Base-by-base conservation (phyloP, 768 basidiomycete genomes). In the Russula vinacea region DNA sequence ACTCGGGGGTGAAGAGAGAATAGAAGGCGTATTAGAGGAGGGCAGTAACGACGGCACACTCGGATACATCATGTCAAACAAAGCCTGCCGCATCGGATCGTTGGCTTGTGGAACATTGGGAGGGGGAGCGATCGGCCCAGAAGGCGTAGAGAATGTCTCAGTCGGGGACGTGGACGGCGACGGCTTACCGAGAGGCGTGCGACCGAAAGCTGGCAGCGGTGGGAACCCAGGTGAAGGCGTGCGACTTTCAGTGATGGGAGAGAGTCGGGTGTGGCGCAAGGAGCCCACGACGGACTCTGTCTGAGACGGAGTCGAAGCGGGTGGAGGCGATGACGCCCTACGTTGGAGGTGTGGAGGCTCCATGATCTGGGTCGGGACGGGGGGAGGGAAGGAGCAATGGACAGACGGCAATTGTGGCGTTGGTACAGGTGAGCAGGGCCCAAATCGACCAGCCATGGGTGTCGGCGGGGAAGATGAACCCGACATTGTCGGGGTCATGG, bases 231-330 rank as follows among this genome's bases (percentile, higher is more conserved):
- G 50, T 17, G 58, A 64, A 17, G 58, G 45, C 7, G 63, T 54
- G 16, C 57, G 53, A 40, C 58, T 60, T 19, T 64, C 63, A 17
- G 52, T 56, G 32, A 64, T 64, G 17, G 58, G 13, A 37, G 63
- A 55, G 37, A 60, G 63, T 6, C 32, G 32, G 3, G 53, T 60
- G 29, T 58, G 53, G 32, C 14, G 47, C 39, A 64, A 50, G 26
- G 63, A 56, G 16, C 45, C 58, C 24, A 60, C 58, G 8, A 60
- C 63, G 13, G 63, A 64, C 26, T 64, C 63, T 13, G 63, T 49
- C 39, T 50, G 52, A 47, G 58, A 56, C 10, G 51, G 40, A 16
- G 37, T 39, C 5, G 52, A 42, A 10, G 24, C 5, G 11, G 37
- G 37, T 1, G 13, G 51, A n/a, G 58, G 29, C 5, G 37, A 55